These are phyloP conservation scores for Ophiosphaerella herpotricha DNA, from an alignment of 2,329 filamentous ascomycete species.

Conservation along the genomic window DNA sequence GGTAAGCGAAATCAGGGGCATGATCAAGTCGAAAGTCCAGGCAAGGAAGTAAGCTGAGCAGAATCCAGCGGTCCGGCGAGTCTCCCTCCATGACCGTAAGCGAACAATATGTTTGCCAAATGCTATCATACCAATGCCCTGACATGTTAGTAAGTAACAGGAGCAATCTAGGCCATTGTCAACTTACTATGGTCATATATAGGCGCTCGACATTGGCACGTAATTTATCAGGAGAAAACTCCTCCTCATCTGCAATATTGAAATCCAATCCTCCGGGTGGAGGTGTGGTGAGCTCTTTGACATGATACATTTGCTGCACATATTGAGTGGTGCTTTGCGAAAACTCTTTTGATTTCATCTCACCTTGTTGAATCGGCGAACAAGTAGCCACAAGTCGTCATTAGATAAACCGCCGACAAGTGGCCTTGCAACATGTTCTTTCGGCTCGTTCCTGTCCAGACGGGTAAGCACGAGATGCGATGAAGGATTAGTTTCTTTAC, in stretches of 20 bases:
- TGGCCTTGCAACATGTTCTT: slow-evolving; percentile 60
- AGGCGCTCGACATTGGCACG: slow-evolving; percentile 76
- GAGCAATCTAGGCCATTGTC: no score
- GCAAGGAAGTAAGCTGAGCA: slow-evolving; percentile 65
- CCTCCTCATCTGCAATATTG: slow-evolving; percentile 79
- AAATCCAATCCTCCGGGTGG: slow-evolving; percentile 74
- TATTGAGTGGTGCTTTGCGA: slow-evolving; percentile 22
- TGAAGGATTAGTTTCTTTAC: no score
- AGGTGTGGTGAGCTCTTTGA: slow-evolving; percentile 67
- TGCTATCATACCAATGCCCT: slow-evolving; percentile 65
- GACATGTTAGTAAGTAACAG: slow-evolving; percentile 9
- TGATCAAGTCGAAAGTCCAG: slow-evolving; percentile 74
- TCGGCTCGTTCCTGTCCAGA: slow-evolving; percentile 57
- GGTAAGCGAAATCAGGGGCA: slow-evolving; percentile 63
- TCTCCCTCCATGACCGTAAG: slow-evolving; percentile 79
- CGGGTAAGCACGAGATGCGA: no score
- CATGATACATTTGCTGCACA: slow-evolving; percentile 65
- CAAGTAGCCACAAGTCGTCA: slow-evolving; percentile 73
- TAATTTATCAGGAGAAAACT: slow-evolving; percentile 84
- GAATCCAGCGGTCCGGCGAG: slow-evolving; percentile 68
- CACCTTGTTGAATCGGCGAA: slow-evolving; percentile 76
- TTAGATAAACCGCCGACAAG: slow-evolving; percentile 72
- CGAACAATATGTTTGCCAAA: slow-evolving; percentile 75
- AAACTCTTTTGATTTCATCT: background rate
- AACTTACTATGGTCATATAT: slow-evolving; percentile 72